phyloP scores from a whole-genome alignment of 2,329 filamentous ascomycete species.

The Lachnellula arida region DNA sequence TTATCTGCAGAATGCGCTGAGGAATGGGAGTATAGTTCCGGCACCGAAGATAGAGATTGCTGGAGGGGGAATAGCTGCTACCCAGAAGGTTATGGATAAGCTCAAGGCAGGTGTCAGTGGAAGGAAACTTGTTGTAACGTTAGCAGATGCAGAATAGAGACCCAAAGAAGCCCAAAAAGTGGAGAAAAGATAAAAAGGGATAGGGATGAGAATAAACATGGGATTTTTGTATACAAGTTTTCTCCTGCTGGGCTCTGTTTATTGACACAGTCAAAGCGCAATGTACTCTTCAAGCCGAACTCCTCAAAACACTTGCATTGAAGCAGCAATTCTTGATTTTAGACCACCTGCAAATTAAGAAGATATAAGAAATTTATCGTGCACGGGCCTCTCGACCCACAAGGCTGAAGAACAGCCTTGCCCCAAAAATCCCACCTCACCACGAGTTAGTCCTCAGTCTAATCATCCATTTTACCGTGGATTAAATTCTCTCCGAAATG shows the following conservation, averaged over 20 bases:
- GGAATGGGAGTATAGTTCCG: slow-evolving; percentile 24
- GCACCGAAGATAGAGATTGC: slow-evolving; percentile 36
- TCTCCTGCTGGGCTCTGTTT: too few species aligned
- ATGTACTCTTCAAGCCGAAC: too few species aligned
- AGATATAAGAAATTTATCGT: not conserved
- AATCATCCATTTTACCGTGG: too few species aligned
- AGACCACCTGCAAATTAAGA: too few species aligned
- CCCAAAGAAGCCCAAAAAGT: too few species aligned
- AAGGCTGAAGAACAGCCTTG: not conserved
- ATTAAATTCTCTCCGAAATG: not conserved
- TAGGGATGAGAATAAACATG: too few species aligned
- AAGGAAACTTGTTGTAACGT: slow-evolving; percentile 25
- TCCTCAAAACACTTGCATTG: too few species aligned
- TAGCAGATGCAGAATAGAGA: not conserved
- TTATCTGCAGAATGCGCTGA: slow-evolving; percentile 19
- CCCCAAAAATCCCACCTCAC: not conserved
- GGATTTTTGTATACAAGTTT: too few species aligned
- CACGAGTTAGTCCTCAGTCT: too few species aligned
- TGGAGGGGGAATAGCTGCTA: slow-evolving; percentile 10
- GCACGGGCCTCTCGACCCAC: not conserved
- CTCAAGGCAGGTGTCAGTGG: slow-evolving; percentile 31
- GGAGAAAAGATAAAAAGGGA: too few species aligned
- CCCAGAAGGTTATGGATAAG: slow-evolving; percentile 16
- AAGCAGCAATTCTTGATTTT: too few species aligned
- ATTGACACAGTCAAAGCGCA: too few species aligned